Percentiles rank a stretch among this genome's conserved stretches.
phyloP scores from a whole-genome alignment of 495 filamentous ascomycete genomes.

The Hypoxylon lenormandii region DNA sequence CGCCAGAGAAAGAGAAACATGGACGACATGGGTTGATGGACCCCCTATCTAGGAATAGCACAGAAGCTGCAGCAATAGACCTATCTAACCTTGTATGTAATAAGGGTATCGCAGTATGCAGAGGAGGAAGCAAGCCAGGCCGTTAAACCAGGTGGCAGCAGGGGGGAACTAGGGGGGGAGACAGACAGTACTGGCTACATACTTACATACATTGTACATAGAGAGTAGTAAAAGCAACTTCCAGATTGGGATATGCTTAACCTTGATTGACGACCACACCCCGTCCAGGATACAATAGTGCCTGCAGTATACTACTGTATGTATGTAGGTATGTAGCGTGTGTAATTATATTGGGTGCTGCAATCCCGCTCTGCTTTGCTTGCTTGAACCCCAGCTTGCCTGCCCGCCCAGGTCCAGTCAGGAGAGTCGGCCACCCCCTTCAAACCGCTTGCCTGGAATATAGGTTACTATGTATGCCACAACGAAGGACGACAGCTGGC shows the following conservation, averaged over 20 bases:
- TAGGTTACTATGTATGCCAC: constrained; percentile 33
- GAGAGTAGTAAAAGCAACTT: constrained; percentile 23
- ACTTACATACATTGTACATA: too few species aligned
- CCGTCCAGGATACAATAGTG: constrained; percentile 25
- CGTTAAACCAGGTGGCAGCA: constrained; percentile 36
- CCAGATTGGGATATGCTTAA: constrained; percentile 33
- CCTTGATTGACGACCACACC: constrained; percentile 20
- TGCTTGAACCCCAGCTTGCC: too few species aligned
- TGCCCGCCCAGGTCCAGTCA: constrained; percentile 24
- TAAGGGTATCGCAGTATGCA: constrained; percentile 1
- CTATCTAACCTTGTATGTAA: constrained; percentile 2
- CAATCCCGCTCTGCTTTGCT: constrained; percentile 14
- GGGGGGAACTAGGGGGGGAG: background rate
- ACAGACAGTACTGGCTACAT: too few species aligned
- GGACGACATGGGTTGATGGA: constrained; percentile 31
- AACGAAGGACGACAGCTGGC: constrained; percentile 7
- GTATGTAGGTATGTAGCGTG: too few species aligned
- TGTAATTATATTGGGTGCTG: constrained; percentile 7
- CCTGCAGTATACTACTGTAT: constrained; percentile 13
- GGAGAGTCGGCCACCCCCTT: constrained; percentile 11
- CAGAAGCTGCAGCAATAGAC: constrained; percentile 23
- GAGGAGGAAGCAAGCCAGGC: constrained; percentile 15
- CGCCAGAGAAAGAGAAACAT: background rate
- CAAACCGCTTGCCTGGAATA: constrained; percentile 34
- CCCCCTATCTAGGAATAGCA: constrained; percentile 34